Conservation (phyloP, 2,329 filamentous ascomycete genomes). For the Aspergillus sp. region DNA sequence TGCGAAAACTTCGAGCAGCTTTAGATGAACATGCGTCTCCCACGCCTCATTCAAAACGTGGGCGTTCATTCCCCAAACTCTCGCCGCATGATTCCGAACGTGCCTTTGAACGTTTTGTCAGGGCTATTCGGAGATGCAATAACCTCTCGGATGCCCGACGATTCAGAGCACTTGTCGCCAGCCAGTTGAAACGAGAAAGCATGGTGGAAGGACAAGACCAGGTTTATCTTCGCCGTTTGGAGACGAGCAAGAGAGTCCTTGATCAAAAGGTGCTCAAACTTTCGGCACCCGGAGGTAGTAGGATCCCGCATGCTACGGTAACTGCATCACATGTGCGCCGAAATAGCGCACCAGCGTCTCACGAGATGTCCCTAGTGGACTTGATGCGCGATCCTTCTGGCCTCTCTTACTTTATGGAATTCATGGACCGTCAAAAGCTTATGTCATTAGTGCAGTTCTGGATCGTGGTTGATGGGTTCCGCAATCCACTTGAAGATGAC, state of each 20-base stretch:
- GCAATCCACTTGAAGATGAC: constrained; percentile 85
- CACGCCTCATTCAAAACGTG: constrained; percentile 58
- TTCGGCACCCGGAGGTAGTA: constrained; percentile 54
- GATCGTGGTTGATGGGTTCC: constrained; percentile 94
- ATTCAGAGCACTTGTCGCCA: constrained; percentile 85
- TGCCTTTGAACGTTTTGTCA: constrained; percentile 89
- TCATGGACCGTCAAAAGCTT: constrained; percentile 84
- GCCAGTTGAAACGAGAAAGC: constrained; percentile 80
- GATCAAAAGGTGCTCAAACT: constrained; percentile 84
- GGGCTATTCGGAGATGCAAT: constrained; percentile 78
- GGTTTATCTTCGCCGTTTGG: constrained; percentile 78
- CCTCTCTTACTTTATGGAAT: constrained; percentile 98
- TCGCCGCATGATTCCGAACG: constrained; percentile 76
- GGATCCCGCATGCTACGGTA: constrained; percentile 28
- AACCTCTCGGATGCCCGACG: constrained; percentile 88
- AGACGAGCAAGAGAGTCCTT: constrained; percentile 81
- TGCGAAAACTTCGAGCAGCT: constrained; percentile 82
- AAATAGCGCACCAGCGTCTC: constrained; percentile 53
- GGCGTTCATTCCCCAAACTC: constrained; percentile 71
- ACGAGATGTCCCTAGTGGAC: constrained; percentile 71
- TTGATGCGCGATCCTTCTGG: constrained; percentile 85
- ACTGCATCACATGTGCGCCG: constrained; percentile 25
- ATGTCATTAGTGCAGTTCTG: constrained; percentile 95
- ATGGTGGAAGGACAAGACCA: constrained; percentile 72
- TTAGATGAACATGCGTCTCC: constrained; percentile 89